Percentiles rank a stretch among this genome's conserved stretches.
phyloP scores from a whole-genome alignment of 805 yeast genomes.

The Candida sonorensis region DNA sequence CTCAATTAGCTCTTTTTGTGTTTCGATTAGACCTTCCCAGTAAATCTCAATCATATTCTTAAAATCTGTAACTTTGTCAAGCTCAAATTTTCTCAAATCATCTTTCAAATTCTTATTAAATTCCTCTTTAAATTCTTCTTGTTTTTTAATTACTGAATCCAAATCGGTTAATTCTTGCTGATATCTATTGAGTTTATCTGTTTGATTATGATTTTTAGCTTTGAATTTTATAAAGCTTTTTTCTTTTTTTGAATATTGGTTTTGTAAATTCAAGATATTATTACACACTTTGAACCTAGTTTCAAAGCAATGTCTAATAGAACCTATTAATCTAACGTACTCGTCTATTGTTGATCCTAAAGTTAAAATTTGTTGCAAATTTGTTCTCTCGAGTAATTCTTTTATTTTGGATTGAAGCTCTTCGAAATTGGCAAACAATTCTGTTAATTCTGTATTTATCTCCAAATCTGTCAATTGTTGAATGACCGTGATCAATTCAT shows the following conservation, averaged over 20 bases:
- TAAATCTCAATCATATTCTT: slow-evolving; percentile 85
- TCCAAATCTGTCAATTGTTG: slow-evolving; percentile 67
- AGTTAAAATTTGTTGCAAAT: slow-evolving; percentile 80
- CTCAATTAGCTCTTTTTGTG: slow-evolving; percentile 87
- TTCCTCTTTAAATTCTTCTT: slow-evolving; percentile 54
- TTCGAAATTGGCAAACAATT: slow-evolving; percentile 63
- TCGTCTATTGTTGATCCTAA: slow-evolving; percentile 85
- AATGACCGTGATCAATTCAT: slow-evolving; percentile 50
- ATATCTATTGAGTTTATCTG: slow-evolving; percentile 53
- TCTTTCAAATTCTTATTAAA: slow-evolving; percentile 59
- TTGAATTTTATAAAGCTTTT: slow-evolving; percentile 37
- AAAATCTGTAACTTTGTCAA: slow-evolving; percentile 74
- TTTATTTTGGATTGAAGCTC: slow-evolving; percentile 63
- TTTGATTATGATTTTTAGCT: slow-evolving; percentile 40
- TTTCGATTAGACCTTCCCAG: slow-evolving; percentile 83
- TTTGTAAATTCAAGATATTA: slow-evolving; percentile 39
- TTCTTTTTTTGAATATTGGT: slow-evolving; percentile 37
- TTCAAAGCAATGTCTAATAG: slow-evolving; percentile 65
- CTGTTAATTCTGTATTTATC: slow-evolving; percentile 57
- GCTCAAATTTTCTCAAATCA: slow-evolving; percentile 66
- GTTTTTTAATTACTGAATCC: slow-evolving; percentile 45
- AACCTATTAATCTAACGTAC: slow-evolving; percentile 69
- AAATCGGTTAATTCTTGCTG: slow-evolving; percentile 53
- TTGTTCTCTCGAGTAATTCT: slow-evolving; percentile 69
- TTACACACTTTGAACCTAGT: slow-evolving; percentile 58